Percentiles rank a stretch among this genome's conserved stretches.
Evolutionary conservation across 2,329 filamentous ascomycete genomes (phyloP).

Genomic region (Thelonectria blattea): DNA sequence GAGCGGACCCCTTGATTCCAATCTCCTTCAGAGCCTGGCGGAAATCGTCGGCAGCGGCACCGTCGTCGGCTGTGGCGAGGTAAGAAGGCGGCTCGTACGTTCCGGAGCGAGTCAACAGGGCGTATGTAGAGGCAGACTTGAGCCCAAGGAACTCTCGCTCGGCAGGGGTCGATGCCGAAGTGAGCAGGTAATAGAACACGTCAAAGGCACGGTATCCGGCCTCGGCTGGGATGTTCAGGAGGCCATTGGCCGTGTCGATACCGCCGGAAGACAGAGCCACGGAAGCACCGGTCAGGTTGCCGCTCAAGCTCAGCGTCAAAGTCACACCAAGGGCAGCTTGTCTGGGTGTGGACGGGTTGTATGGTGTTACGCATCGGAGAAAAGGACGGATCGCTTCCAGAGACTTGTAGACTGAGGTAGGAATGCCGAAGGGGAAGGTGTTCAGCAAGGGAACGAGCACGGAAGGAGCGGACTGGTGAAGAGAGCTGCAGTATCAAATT

Average conservation of each 20-base stretch:
- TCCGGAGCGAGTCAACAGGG: conserved; percentile 79
- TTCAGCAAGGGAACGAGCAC: conserved; percentile 81
- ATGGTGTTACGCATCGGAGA: conserved; percentile 83
- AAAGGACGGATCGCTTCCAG: conserved; percentile 86
- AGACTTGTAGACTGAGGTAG: conserved; percentile 76
- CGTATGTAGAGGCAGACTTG: conserved; percentile 76
- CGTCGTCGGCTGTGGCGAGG: conserved; percentile 90
- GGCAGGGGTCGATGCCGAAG: conserved; percentile 84
- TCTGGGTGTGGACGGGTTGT: conserved; percentile 83
- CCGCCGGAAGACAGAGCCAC: conserved; percentile 85
- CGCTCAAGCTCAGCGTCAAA: conserved; percentile 80
- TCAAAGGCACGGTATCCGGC: conserved; percentile 91
- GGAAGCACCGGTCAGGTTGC: conserved; percentile 76
- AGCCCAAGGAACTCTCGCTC: conserved; percentile 89
- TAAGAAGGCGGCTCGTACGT: conserved; percentile 89
- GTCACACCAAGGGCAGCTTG: conserved; percentile 82
- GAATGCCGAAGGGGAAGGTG: conserved; percentile 80
- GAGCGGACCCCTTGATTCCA: conserved; percentile 85
- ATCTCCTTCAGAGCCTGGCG: conserved; percentile 85
- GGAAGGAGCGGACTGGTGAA: conserved; percentile 88
- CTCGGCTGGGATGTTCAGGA: conserved; percentile 81
- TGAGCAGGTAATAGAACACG: conserved; percentile 96
- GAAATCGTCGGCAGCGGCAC: conserved; percentile 92
- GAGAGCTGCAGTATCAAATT: conserved; percentile 64
- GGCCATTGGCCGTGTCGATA: conserved; percentile 80